Base-by-base conservation (phyloP, 306 rosid genomes). In the Quercus berberidifolia region DNA sequence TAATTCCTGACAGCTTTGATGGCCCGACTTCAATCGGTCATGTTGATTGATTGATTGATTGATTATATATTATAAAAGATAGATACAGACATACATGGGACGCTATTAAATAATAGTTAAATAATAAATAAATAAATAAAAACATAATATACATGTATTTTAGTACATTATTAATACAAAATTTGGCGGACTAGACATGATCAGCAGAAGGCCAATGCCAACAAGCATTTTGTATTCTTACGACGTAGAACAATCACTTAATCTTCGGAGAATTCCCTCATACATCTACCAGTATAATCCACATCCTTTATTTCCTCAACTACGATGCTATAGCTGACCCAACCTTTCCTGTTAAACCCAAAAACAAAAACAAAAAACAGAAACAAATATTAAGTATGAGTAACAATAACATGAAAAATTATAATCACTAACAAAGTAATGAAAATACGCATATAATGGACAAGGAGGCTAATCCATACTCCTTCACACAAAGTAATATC, bases 271-370 rank as follows among this genome's bases (percentile, higher is more conserved):
- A 35, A 67, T 67, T 49, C 19, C 51, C 38, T 67, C 72, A 19
- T 35, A 4, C 72, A 67, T 35, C 38, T 21, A 67, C 72, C 72
- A n/a, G 52, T n/a, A 18, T 73, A 76, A 30, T 68, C 83, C 76
- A 76, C 28, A 35, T 35, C 72, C 51, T 33, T 19, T 18, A 35
- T 19, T 67, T 67, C 51, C 72, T 67, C 72, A 9, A 80, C 23
- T 12, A 18, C 43, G 82, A 74, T 17, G 70, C 89, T 85, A 91
- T 72, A 88, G 83, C 79, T 90, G 96, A 69, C 92, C 96, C 90
- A 94, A 79, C 79, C 80, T 92, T 82, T 92, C 98, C 97, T 94
- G 97, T 80, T 80, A 64, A 79, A 83, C 75, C 85, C 59, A 76
- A 85, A 56, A 82, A 76, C 43, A 70, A 71, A 55, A 28, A 2